These are phyloP conservation scores for Ascochyta viciae-villosae DNA, from an alignment of 2,329 filamentous ascomycete species.

Conservation along the genomic window DNA sequence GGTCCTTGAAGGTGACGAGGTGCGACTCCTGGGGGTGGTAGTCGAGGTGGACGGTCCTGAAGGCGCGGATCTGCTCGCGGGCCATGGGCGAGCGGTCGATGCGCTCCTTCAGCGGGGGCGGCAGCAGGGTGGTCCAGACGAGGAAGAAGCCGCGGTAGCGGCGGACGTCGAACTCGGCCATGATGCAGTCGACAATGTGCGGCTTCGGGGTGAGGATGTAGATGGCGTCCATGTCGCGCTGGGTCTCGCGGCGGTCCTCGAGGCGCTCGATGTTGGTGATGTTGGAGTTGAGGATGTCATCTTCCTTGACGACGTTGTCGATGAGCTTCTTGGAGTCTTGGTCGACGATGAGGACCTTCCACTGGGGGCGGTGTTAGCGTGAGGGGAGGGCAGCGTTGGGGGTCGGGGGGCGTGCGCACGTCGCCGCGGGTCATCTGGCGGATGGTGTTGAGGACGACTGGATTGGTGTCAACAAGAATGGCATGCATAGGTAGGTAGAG, in stretches of 20 bases:
- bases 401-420: slow-evolving; percentile 58
- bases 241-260: slow-evolving; percentile 81
- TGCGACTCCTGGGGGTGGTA: slow-evolving; percentile 92
- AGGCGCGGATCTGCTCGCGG: slow-evolving; percentile 77
- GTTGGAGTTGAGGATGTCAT: slow-evolving; percentile 96
- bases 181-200: slow-evolving; percentile 90
- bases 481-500: not conserved
- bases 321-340: slow-evolving; percentile 82
- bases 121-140: slow-evolving; percentile 84
- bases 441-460: slow-evolving; percentile 77
- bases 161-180: slow-evolving; percentile 87
- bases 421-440: slow-evolving; percentile 81
- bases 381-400: slow-evolving; percentile 13
- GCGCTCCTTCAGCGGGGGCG: slow-evolving; percentile 72
- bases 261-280: slow-evolving; percentile 97
- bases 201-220: slow-evolving; percentile 87
- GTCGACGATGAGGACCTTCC: slow-evolving; percentile 96
- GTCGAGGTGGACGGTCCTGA: slow-evolving; percentile 84
- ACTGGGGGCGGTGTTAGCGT: slow-evolving; percentile 62
- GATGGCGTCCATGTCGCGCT: slow-evolving; percentile 91
- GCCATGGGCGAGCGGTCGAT: slow-evolving; percentile 75
- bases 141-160: slow-evolving; percentile 82
- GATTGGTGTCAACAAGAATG: too few relatives aligned
- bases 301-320: slow-evolving; percentile 89
- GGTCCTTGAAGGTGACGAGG: slow-evolving; percentile 88